Evolutionary conservation across 2,329 filamentous ascomycete genomes (phyloP).

Genomic region (Pseudogymnoascus sp.): DNA sequence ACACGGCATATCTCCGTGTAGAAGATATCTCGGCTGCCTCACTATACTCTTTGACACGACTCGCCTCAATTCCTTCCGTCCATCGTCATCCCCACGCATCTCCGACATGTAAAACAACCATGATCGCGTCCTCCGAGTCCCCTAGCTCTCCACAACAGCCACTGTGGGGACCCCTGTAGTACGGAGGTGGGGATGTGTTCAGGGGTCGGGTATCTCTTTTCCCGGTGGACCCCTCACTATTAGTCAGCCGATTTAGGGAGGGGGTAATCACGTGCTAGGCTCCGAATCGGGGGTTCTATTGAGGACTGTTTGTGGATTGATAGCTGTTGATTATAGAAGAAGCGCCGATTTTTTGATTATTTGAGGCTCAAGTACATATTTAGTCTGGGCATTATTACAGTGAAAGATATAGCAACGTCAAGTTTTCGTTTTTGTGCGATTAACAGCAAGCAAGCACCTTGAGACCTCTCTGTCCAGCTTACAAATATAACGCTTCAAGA

Average conservation of each 20-base stretch:
- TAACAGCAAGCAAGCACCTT: background rate
- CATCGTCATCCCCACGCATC: background rate
- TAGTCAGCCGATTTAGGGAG: background rate
- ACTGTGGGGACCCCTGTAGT: background rate
- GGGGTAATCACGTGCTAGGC: background rate
- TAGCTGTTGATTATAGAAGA: background rate
- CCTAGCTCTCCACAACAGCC: conserved; percentile 1
- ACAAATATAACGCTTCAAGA: conserved; percentile 1
- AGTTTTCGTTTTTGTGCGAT: background rate
- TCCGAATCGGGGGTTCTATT: conserved; percentile 4
- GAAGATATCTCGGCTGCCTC: background rate
- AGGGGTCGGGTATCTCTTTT: background rate
- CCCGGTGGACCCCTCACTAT: background rate
- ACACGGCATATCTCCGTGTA: background rate
- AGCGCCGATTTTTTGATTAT: background rate
- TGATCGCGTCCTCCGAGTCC: background rate
- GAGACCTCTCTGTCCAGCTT: background rate
- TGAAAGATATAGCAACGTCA: background rate
- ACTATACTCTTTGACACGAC: background rate
- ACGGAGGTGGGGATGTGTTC: background rate
- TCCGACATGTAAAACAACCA: background rate
- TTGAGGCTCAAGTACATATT: conserved; percentile 1
- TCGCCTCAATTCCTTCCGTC: background rate
- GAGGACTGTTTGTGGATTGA: background rate
- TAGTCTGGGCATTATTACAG: background rate